Conservation (phyloP, 371 early-diverging fungal species). For the Mortierella sp. region DNA sequence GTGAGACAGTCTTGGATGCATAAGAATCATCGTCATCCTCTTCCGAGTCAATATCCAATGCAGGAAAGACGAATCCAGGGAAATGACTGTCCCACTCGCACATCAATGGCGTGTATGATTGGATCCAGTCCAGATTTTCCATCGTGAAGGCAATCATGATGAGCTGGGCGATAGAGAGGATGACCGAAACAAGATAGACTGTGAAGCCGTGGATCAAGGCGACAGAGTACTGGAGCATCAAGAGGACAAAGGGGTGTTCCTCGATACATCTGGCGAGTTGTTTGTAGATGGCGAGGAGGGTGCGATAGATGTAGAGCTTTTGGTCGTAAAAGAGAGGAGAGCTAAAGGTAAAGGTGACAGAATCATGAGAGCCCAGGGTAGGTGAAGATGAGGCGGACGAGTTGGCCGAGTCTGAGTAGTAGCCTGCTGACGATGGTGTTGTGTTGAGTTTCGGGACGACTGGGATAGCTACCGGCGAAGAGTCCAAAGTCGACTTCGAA, state of each 20-base stretch:
- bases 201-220: constrained; percentile 43
- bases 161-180: constrained; percentile 46
- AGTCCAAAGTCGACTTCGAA: background rate
- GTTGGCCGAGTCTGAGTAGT: constrained; percentile 22
- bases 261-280: constrained; percentile 25
- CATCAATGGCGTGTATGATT: constrained; percentile 38
- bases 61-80: constrained; percentile 54
- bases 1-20: background rate
- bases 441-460: constrained; percentile 10
- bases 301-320: constrained; percentile 39
- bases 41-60: constrained; percentile 41
- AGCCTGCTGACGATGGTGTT: background rate
- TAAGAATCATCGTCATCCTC: background rate
- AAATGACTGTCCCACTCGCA: constrained; percentile 43
- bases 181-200: constrained; percentile 43
- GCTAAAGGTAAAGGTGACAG: constrained; percentile 38
- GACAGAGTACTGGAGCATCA: constrained; percentile 47
- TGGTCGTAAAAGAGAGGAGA: constrained; percentile 54
- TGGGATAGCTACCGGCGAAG: background rate
- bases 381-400: constrained; percentile 38
- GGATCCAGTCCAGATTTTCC: constrained; percentile 53
- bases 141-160: constrained; percentile 46
- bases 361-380: background rate
- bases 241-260: constrained; percentile 26
- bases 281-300: constrained; percentile 23